phyloP scores from a whole-genome alignment of 176 grass and related monocot genomes.

The Triticum turgidum region DNA sequence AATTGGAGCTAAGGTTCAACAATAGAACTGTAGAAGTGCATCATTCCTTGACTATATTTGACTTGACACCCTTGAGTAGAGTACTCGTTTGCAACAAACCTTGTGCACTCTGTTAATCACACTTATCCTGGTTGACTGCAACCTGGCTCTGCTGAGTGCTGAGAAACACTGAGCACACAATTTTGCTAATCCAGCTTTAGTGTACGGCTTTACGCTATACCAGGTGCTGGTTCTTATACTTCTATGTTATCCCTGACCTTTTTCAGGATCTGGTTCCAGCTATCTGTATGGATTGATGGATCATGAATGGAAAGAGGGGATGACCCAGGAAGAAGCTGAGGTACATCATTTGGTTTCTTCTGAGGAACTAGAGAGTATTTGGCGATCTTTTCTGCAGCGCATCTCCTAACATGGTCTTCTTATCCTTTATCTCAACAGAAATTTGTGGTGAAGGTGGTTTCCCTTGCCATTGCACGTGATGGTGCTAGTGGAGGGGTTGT shows the following conservation, averaged over 20 bases:
- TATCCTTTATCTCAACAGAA: conserved; percentile 48
- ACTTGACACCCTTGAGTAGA: background rate
- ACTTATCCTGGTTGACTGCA: background rate
- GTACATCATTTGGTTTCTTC: conserved; percentile 29
- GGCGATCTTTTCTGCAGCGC: background rate
- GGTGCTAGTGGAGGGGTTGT: conserved; percentile 76
- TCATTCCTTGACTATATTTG: background rate
- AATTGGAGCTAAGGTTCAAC: conserved; percentile 68
- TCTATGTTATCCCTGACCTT: background rate
- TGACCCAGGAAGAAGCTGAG: conserved; percentile 95
- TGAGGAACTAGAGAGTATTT: background rate
- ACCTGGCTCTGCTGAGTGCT: background rate
- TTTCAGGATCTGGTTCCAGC: conserved; percentile 84
- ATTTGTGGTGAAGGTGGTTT: conserved; percentile 86
- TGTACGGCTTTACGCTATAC: background rate
- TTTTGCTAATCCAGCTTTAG: background rate
- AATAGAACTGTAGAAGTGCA: background rate
- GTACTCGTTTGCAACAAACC: background rate
- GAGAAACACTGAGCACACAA: background rate
- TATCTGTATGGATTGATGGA: conserved; percentile 91
- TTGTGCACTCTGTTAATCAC: background rate
- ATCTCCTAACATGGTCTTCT: conserved; percentile 33
- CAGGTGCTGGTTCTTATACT: background rate
- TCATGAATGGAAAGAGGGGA: conserved; percentile 92
- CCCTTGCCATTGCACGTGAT: conserved; percentile 72